Evolutionary conservation across 2,329 filamentous ascomycete species (phyloP).

Genomic region (Dryadomyces sulphureus): DNA sequence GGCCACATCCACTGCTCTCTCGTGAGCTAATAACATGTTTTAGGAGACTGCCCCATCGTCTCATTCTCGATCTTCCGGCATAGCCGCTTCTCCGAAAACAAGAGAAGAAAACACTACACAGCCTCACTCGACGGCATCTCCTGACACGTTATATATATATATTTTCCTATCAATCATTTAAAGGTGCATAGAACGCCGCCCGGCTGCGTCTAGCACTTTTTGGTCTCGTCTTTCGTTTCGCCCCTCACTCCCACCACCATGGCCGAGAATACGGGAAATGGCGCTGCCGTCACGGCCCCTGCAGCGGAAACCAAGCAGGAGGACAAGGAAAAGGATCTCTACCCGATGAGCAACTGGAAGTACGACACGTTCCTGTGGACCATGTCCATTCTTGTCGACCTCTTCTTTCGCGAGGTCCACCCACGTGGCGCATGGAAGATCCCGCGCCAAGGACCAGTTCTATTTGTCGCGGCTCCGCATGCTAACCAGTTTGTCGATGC

Average conservation of each 20-base stretch:
- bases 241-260: not conserved
- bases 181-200: no score
- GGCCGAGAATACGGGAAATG: not conserved
- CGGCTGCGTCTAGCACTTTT: no score
- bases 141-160: not conserved
- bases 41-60: no score
- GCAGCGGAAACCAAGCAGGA: not conserved
- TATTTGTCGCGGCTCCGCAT: constrained; percentile 93
- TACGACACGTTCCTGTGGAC: constrained; percentile 68
- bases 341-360: constrained; percentile 57
- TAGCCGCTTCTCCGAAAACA: not conserved
- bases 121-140: not conserved
- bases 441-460: constrained; percentile 71
- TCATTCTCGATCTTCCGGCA: not conserved
- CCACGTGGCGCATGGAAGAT: constrained; percentile 92
- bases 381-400: constrained; percentile 73
- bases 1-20: no score
- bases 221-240: no score
- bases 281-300: not conserved
- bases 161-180: no score
- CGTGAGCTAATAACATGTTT: no score
- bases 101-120: not conserved
- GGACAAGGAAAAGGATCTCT: constrained; percentile 29
- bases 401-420: constrained; percentile 97
- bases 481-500: constrained; percentile 98